phyloP scores from a whole-genome alignment of 306 rosid genomes.

The Corylus heterophylla region DNA sequence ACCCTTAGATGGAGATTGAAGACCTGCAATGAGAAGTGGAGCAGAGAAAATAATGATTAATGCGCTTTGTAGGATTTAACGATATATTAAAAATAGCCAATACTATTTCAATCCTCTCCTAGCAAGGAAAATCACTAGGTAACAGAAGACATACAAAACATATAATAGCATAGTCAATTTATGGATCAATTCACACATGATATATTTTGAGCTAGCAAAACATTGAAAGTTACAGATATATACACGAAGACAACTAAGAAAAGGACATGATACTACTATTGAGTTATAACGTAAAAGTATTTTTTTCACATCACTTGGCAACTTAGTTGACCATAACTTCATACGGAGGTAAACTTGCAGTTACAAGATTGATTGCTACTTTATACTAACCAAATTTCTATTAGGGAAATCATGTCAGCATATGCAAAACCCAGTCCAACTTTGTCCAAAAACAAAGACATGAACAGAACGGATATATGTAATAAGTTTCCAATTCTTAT shows the following conservation, averaged over 20 bases:
- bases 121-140: background rate
- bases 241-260: background rate
- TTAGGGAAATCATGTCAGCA: background rate
- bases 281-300: background rate
- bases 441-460: background rate
- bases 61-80: slow-evolving; percentile 14
- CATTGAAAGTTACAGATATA: background rate
- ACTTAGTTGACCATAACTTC: background rate
- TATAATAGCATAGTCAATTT: slow-evolving; percentile 1
- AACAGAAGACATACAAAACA: background rate
- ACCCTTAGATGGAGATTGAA: slow-evolving; percentile 44
- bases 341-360: background rate
- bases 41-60: slow-evolving; percentile 16
- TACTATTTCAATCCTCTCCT: background rate
- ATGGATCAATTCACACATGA: background rate
- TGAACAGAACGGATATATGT: background rate
- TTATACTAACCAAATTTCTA: slow-evolving; percentile 6
- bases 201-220: background rate
- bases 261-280: background rate
- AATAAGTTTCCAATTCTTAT: background rate
- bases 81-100: background rate
- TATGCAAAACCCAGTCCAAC: background rate
- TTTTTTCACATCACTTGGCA: background rate
- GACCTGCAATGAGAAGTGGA: slow-evolving; percentile 46
- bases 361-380: background rate